A percentile compares a stretch with the other conserved stretches of the same genome.
Conservation (phyloP, 1,284 basidiomycete species). For the Schizophyllum commune region DNA sequence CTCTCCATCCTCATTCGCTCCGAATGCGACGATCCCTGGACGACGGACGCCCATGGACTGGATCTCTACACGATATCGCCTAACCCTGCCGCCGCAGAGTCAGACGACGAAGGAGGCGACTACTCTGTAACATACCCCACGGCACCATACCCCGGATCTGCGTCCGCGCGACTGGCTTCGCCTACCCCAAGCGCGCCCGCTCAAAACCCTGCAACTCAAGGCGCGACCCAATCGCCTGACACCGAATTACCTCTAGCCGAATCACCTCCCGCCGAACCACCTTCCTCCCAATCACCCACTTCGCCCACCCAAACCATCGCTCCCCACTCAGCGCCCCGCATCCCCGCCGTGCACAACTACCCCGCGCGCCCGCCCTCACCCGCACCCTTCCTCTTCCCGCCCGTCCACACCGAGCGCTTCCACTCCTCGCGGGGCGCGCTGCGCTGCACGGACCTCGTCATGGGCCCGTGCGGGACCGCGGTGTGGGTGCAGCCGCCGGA, state of each 20-base stretch:
- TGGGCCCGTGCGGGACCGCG: constrained; percentile 47
- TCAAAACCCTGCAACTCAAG: no score
- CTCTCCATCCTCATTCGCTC: constrained; percentile 47
- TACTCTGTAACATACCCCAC: no score
- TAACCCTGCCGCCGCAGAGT: constrained; percentile 17
- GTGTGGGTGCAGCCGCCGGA: constrained; percentile 51
- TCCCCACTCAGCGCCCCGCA: background rate
- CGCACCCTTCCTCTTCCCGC: constrained; percentile 35
- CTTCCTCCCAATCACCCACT: no score
- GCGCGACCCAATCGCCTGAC: background rate
- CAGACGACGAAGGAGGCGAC: background rate
- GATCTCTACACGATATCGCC: constrained; percentile 37
- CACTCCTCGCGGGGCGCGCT: constrained; percentile 39
- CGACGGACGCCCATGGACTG: constrained; percentile 36
- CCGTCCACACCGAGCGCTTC: constrained; percentile 26
- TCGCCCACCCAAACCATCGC: no score
- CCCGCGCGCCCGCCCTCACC: constrained; percentile 1
- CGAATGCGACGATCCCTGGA: constrained; percentile 54
- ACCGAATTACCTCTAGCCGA: background rate
- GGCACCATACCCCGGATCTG: no score
- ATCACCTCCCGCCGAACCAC: no score
- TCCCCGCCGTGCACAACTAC: constrained; percentile 6
- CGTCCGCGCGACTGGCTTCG: no score
- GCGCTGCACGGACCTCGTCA: constrained; percentile 40
- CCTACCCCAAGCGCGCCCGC: no score